Percentiles rank a stretch among this genome's conserved stretches.
These are phyloP conservation scores for Hymenoscyphus linearis DNA, from an alignment of 2,329 filamentous ascomycete genomes.

Conservation along the genomic window DNA sequence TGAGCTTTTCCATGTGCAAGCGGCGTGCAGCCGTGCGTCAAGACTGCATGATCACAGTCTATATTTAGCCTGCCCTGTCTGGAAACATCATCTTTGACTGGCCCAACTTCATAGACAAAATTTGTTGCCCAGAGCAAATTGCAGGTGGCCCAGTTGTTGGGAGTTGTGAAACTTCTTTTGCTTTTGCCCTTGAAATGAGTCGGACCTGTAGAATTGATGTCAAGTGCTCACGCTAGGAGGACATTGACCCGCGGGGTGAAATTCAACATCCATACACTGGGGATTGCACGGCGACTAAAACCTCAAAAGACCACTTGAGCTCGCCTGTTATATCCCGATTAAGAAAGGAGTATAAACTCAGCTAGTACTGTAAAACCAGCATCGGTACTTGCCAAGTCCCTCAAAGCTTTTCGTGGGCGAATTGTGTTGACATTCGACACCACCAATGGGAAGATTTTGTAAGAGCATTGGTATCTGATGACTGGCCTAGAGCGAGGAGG, in stretches of 20 bases:
- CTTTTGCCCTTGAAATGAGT: neutral
- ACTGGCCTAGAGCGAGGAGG: too few species aligned
- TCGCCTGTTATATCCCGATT: slow-evolving; percentile 12
- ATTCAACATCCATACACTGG: slow-evolving; percentile 6
- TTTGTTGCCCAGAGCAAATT: neutral
- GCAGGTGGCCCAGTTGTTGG: neutral
- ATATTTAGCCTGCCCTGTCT: neutral
- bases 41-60: neutral
- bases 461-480: neutral
- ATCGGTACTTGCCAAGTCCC: slow-evolving; percentile 2
- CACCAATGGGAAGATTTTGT: neutral
- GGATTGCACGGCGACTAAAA: neutral
- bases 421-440: neutral
- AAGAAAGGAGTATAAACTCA: slow-evolving; percentile 2
- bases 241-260: slow-evolving; percentile 3
- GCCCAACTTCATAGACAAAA: neutral
- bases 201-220: neutral
- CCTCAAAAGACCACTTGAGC: too few species aligned
- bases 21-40: slow-evolving; percentile 1
- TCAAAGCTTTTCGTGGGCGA: neutral
- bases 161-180: slow-evolving; percentile 1
- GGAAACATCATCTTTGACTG: neutral
- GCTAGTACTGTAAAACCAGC: neutral
- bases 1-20: neutral
- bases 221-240: neutral